Percentiles rank a stretch among this genome's conserved stretches.
These are phyloP conservation scores for Hericium rajendrae DNA, from an alignment of 768 basidiomycete species.

Conservation along the genomic window DNA sequence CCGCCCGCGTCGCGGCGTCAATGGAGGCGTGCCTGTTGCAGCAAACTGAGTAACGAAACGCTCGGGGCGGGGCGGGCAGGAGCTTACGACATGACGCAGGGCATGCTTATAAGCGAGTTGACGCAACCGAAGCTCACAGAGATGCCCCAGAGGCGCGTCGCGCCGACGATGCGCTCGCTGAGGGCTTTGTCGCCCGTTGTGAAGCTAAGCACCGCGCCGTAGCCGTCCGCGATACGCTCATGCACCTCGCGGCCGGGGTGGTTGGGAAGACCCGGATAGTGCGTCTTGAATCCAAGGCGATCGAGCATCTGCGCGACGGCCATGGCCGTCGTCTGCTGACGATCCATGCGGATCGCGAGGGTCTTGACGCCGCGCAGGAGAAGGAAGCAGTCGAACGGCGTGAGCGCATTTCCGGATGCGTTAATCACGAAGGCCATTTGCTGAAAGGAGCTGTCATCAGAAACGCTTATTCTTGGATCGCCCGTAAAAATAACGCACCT, in stretches of 20 bases:
- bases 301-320: constrained; percentile 82
- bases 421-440: constrained; percentile 90
- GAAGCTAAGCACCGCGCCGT: constrained; percentile 91
- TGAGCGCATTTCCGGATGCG: constrained; percentile 85
- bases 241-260: constrained; percentile 88
- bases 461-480: background rate
- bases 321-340: constrained; percentile 77
- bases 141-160: constrained; percentile 92
- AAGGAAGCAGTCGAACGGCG: constrained; percentile 94
- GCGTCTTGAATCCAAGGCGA: constrained; percentile 76
- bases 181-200: constrained; percentile 85
- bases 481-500: constrained; percentile 34
- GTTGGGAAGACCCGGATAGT: constrained; percentile 81
- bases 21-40: constrained; percentile 85
- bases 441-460: constrained; percentile 27
- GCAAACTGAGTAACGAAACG: constrained; percentile 1
- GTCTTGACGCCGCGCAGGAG: constrained; percentile 95
- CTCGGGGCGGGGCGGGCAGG: constrained; percentile 1
- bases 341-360: constrained; percentile 90
- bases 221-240: constrained; percentile 80
- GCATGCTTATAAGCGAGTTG: constrained; percentile 98
- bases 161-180: constrained; percentile 88
- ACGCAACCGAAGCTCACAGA: constrained; percentile 97
- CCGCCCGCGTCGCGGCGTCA: constrained; percentile 90
- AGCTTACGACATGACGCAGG: constrained; percentile 98